A percentile compares a stretch with the other conserved stretches of the same genome.
phyloP scores from a whole-genome alignment of 768 basidiomycete genomes.

The Tulasnella sp. region DNA sequence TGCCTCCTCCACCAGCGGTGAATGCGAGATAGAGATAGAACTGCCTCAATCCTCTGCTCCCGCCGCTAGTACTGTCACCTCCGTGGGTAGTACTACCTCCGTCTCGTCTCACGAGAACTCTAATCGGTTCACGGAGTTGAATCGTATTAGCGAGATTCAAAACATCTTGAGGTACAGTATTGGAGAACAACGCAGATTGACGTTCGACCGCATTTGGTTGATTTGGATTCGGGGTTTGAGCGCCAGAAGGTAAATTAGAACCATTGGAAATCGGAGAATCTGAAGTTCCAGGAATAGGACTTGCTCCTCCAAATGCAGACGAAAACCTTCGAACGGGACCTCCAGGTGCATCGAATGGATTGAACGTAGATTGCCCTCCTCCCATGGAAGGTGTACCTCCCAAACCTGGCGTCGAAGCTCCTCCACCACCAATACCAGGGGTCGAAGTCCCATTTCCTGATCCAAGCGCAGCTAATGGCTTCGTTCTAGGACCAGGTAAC shows the following conservation, averaged over 20 bases:
- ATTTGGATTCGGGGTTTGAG: constrained; percentile 18
- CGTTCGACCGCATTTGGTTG: constrained; percentile 45
- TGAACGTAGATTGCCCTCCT: constrained; percentile 18
- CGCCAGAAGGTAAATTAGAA: neutral
- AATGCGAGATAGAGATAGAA: constrained; percentile 95
- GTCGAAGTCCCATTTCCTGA: constrained; percentile 22
- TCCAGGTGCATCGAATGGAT: constrained; percentile 19
- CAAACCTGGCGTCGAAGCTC: constrained; percentile 17
- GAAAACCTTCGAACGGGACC: constrained; percentile 26
- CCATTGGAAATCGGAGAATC: constrained; percentile 33
- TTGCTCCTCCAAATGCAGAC: constrained; percentile 29
- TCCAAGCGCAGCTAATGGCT: constrained; percentile 36
- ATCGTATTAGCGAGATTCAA: constrained; percentile 89
- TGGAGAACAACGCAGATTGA: constrained; percentile 90
- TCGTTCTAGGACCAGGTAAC: constrained; percentile 75
- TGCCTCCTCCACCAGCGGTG: constrained; percentile 53
- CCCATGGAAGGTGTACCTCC: too few relatives aligned
- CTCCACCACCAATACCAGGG: constrained; percentile 17
- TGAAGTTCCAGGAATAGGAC: constrained; percentile 29
- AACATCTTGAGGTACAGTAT: constrained; percentile 96
- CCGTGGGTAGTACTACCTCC: constrained; percentile 64
- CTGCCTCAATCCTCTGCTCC: constrained; percentile 77
- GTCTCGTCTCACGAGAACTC: constrained; percentile 90
- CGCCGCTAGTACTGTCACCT: constrained; percentile 37
- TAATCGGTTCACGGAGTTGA: constrained; percentile 87